A percentile compares a stretch with the other conserved stretches of the same genome.
phyloP scores from a whole-genome alignment of 208 protist species.

The Eutreptiella sp. region DNA sequence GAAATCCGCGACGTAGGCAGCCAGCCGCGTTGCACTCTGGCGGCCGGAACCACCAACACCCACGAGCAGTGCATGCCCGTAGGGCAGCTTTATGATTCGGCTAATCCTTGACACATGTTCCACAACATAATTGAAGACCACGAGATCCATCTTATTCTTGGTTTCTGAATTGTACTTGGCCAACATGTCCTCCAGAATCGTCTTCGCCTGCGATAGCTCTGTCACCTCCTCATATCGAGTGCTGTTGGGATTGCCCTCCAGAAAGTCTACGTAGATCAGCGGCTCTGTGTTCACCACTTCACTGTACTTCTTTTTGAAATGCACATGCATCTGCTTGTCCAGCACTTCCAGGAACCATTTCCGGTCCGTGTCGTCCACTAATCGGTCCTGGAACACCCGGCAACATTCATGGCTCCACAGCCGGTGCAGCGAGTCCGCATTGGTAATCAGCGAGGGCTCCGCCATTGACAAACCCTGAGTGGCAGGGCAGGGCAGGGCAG shows the following conservation, averaged over 20 bases:
- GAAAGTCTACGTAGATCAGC: constrained; percentile 67
- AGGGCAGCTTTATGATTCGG: constrained; percentile 88
- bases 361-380: constrained; percentile 81
- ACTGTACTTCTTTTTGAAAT: constrained; percentile 60
- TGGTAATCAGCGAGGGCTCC: constrained; percentile 56
- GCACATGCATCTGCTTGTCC: constrained; percentile 52
- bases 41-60: constrained; percentile 92
- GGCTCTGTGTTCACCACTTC: constrained; percentile 32
- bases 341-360: constrained; percentile 75
- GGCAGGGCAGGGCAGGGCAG: too few species aligned
- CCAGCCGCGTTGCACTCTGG: constrained; percentile 83
- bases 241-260: constrained; percentile 54
- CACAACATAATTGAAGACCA: constrained; percentile 92
- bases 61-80: constrained; percentile 87
- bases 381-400: constrained; percentile 88
- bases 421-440: constrained; percentile 53
- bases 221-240: constrained; percentile 74
- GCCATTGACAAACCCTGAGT: constrained; percentile 81
- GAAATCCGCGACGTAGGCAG: constrained; percentile 83
- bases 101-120: constrained; percentile 88
- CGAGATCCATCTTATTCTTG: constrained; percentile 75
- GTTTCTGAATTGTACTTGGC: constrained; percentile 74
- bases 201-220: constrained; percentile 57
- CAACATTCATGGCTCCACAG: constrained; percentile 90
- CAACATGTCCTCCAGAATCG: constrained; percentile 70